Evolutionary conservation across 1,284 basidiomycete species (phyloP).

Genomic region (Ceratobasidium sp.): DNA sequence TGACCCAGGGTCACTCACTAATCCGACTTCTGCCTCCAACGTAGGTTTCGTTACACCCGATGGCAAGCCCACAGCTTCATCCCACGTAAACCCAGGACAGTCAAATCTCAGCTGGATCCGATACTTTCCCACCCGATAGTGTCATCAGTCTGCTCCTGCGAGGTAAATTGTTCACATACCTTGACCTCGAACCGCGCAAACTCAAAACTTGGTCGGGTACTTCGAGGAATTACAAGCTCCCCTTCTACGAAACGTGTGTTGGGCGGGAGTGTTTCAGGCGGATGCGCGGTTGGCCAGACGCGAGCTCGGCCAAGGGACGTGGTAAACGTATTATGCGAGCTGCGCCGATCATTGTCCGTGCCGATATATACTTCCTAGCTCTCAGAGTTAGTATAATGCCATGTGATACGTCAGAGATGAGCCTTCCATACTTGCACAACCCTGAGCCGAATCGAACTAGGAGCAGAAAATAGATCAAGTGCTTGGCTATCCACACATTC

Average conservation of each 20-base stretch:
- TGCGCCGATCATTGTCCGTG: constrained; percentile 13
- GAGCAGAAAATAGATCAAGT: constrained; percentile 6
- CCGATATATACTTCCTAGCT: constrained; percentile 15
- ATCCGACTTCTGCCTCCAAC: not conserved
- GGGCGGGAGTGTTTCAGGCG: not conserved
- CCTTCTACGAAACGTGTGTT: constrained; percentile 21
- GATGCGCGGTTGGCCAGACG: constrained; percentile 13
- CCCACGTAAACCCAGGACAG: constrained; percentile 12
- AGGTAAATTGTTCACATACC: not conserved
- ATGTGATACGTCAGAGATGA: not conserved
- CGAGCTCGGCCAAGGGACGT: constrained; percentile 9
- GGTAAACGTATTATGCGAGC: constrained; percentile 21
- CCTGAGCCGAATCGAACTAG: constrained; percentile 13
- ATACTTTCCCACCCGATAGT: not conserved
- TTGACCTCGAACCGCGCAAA: constrained; percentile 27
- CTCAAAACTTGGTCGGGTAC: constrained; percentile 18
- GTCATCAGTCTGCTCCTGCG: not conserved
- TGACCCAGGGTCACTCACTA: constrained; percentile 9
- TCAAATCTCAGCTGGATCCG: constrained; percentile 18
- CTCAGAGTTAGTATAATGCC: not conserved
- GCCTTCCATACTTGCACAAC: not conserved
- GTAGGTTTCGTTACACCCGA: constrained; percentile 16
- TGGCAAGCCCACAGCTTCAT: constrained; percentile 16
- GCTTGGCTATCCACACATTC: constrained; percentile 6
- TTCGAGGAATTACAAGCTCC: constrained; percentile 14